These are phyloP conservation scores for Penicillium sp. DNA, from an alignment of 2,329 filamentous ascomycete species.

Conservation along the genomic window DNA sequence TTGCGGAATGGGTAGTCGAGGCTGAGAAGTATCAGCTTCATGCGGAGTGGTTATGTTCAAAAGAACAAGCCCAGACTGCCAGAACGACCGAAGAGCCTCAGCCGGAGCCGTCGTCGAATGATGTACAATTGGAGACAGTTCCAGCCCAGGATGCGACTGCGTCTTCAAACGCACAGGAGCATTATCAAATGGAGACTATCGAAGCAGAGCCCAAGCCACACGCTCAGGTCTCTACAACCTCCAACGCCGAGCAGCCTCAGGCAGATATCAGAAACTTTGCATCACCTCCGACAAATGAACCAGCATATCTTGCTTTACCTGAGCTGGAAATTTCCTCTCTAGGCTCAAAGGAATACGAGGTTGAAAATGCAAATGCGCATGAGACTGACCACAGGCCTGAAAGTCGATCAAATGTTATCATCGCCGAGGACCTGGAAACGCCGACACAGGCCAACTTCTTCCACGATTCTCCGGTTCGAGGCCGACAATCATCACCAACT, in stretches of 20 bases:
- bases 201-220: constrained; percentile 15
- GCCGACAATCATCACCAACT: constrained; percentile 4
- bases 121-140: neutral
- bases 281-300: neutral
- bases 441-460: constrained; percentile 14
- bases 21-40: constrained; percentile 71
- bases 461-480: neutral
- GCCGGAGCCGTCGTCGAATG: neutral
- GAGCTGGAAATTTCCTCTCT: neutral
- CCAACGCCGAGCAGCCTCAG: neutral
- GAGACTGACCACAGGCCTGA: neutral
- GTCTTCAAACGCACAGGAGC: neutral
- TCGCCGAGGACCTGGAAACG: constrained; percentile 12
- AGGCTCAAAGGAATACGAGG: neutral
- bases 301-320: neutral
- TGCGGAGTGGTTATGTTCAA: constrained; percentile 49
- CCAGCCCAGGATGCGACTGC: neutral
- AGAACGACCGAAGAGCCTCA: neutral
- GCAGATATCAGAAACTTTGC: neutral
- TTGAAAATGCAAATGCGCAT: neutral
- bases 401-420: neutral
- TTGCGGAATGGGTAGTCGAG: constrained; percentile 72
- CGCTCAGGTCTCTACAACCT: neutral
- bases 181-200: constrained; percentile 22
- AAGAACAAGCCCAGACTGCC: constrained; percentile 7